Conservation (phyloP, 1,284 basidiomycete genomes). For the Microbotryum scabiosae region DNA sequence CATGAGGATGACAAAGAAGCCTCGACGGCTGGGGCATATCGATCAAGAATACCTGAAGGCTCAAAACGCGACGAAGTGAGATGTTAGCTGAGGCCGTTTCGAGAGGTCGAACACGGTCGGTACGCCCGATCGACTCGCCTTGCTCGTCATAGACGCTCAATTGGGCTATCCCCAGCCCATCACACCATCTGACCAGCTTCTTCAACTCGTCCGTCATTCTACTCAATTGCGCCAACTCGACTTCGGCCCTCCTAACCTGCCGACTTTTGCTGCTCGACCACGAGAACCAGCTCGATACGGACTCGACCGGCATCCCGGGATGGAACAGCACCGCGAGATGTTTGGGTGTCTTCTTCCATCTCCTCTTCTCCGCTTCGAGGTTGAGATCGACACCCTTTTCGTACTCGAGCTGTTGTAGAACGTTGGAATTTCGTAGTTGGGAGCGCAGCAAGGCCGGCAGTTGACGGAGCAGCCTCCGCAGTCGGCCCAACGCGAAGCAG, state of each 20-base stretch:
- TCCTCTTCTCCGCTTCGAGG: not conserved
- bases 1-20: too few relatives aligned
- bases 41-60: too few relatives aligned
- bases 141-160: conserved; percentile 30
- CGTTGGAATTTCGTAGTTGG: not conserved
- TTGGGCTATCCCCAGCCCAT: conserved; percentile 11
- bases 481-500: conserved; percentile 20
- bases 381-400: not conserved
- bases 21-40: too few relatives aligned
- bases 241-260: not conserved
- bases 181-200: conserved; percentile 19
- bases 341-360: conserved; percentile 25
- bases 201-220: conserved; percentile 9
- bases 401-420: not conserved
- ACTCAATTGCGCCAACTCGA: not conserved
- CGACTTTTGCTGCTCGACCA: not conserved
- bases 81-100: too few relatives aligned
- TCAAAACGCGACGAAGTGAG: too few relatives aligned
- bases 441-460: not conserved
- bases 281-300: not conserved
- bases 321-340: conserved; percentile 29
- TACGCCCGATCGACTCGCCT: conserved; percentile 1
- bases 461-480: not conserved
- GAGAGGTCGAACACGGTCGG: too few relatives aligned
- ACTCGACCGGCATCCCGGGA: conserved; percentile 9